Evolutionary conservation across 2,329 filamentous ascomycete genomes (phyloP), one percentile per base, ranked within the genome.

Genomic region (Stemphylium lycopersici): DNA sequence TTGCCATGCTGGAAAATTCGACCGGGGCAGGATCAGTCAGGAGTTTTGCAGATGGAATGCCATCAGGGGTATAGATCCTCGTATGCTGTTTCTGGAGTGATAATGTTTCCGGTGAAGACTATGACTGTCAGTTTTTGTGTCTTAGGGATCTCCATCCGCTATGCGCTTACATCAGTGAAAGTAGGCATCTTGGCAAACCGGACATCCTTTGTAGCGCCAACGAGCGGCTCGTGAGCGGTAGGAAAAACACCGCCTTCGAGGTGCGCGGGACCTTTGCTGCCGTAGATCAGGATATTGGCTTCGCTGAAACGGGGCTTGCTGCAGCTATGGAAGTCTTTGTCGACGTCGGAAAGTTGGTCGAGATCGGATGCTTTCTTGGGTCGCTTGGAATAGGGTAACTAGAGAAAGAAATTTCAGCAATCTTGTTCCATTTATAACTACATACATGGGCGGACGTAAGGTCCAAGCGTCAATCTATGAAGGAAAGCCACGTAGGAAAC

Each of bases 311-410:
- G 87, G 24, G 91, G 90, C 65, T 91, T 91, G 73, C 90, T 84
- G 39, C 86, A 87, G 59, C 85, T 81, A 76, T 91, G 90, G 73
- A 88, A 95, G 22, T 79, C 82, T 67, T 83, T 83, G 60, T 93
- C 89, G 53, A 78, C 76, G 41, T 84, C 80, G 65, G 82, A 81
- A 80, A 92, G 81, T 51, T 87, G 80, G 62, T 84, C 80, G 67
- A 89, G 84, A 59, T 84, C 80, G 62, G 84, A 79, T 67, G 86
- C 83, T 34, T 84, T 85, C 70, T 93, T 91, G 60, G 87, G 80
- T 77, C 87, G 86, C 79, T 91, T 90, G 74, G 90, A 84, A 79
- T 95, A 95, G 47, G 91, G 91, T 86, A 89, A 96, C 91, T 96
- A 86, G 69, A 76, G 66, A 70, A 60, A 69, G 68, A 57, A 66